Base-by-base conservation (phyloP, 1,139 yeast species). In the Debaryomyces singareniensis region DNA sequence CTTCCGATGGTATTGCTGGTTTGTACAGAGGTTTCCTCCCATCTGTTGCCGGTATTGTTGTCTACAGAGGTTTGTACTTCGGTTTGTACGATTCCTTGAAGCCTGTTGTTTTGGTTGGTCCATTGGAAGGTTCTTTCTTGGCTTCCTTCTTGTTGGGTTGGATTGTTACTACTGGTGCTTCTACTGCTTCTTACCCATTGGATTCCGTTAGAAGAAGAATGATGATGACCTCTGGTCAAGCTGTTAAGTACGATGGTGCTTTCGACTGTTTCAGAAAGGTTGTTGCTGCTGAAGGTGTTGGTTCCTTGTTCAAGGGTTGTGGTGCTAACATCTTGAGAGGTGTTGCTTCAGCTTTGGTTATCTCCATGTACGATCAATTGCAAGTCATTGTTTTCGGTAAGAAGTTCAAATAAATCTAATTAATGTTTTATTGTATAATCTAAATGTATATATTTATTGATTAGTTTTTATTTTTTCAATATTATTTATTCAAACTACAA, bases 1-100 rank as follows among this genome's bases (percentile, higher is more conserved):
- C 71, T 52, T 51, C 72, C 40, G 73, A 67, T 51, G 73, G 73
- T 66, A 63, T 67, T 60, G 72, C 73, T 43, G 73, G 73, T 65
- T 65, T 67, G 55, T 67, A 67, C 67, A 67, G 73, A 67, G 73
- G 73, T 64, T 67, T 67, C 68, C 71, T 71, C 59, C 71, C 72
- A 50, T 67, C 73, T 40, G 73, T 67, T 49, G 39, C 66, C 43
- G 73, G 73, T 63, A 67, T 67, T 47, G 48, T 67, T 63, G 73
- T 65, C 53, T 67, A 67, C 71, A 67, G 73, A 67, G 73, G 73
- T 64, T 61, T 67, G 51, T 67, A 67, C 67, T 67, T 67, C 57
- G 73, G 73, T 62, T 60, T 66, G 52, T 67, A 67, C 61, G 73
- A 67, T 55, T 67, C 73, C 49, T 60, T 67, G 55, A 67, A 67